Base-by-base conservation (phyloP, 176 grass and related monocot species). In the Carex myosuroides region DNA sequence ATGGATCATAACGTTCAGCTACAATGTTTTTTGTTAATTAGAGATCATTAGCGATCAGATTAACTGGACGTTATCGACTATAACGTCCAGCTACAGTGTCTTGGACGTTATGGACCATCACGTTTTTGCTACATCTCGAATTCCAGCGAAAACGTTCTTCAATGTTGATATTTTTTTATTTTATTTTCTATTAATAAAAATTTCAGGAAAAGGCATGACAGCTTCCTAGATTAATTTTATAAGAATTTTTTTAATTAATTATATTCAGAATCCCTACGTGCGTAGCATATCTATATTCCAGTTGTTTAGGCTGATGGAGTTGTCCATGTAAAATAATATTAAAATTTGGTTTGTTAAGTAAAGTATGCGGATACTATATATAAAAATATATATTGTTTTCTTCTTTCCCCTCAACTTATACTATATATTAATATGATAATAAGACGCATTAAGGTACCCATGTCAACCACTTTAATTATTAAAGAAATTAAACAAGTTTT, bases 251-350 rank as follows among this genome's bases (percentile, higher is more conserved):
- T 44, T 82, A 66, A 9, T 82, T 82, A 64, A 50, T 82, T 10
- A 39, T 53, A 6, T 67, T 82, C 20, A 46, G 37, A 63, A 65
- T 80, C 10, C 35, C 16, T 70, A 6, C 39, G 39, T 82, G 80
- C 21, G n/a, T 46, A 48, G 20, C 80, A 67, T 29, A 82, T 26
- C 54, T 29, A 67, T 26, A 82, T 39, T 82, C 80, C 61, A 67
- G 59, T 82, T 82, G 60, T 82, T 64, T 29, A 66, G 60, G 35
- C 16, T 82, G 39, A 67, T 82, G 12, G 6, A 63, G 9, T 81
- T 81, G 62, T 82, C 33, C 18, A 8, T 64, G 33, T 39, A 70
- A 18, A 41, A 70, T 70, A 70, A 39, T n/a, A 68, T 46, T 46
- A 9, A 10, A 32, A 13, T 18, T 39, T 39, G 14, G 29, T 29